Percentiles rank a stretch among this genome's conserved stretches.
Conservation (phyloP, 495 filamentous ascomycete species). For the Arthonia radiata region DNA sequence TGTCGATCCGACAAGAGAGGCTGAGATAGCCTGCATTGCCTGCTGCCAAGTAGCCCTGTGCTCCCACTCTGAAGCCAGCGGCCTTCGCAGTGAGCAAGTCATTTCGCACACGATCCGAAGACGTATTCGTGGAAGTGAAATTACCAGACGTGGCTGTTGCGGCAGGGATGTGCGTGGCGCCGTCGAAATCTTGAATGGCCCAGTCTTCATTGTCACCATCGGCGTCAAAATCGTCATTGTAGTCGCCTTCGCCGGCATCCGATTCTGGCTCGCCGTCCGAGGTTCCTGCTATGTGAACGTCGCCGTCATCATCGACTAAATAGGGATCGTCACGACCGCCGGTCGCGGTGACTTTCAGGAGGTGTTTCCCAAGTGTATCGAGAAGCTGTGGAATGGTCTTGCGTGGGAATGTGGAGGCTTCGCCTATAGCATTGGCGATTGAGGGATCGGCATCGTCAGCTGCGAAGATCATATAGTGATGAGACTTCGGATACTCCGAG, state of each 20-base stretch:
- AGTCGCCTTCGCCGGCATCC: not conserved
- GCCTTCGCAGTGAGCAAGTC: slow-evolving; percentile 37
- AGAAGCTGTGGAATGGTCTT: slow-evolving; percentile 13
- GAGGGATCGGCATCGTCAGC: slow-evolving; percentile 21
- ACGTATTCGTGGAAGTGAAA: slow-evolving; percentile 5
- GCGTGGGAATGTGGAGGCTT: slow-evolving; percentile 9
- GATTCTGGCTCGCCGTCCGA: not conserved
- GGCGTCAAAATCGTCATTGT: slow-evolving; percentile 1
- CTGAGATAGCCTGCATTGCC: slow-evolving; percentile 21
- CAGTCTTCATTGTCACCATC: slow-evolving; percentile 1
- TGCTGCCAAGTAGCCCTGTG: slow-evolving; percentile 24
- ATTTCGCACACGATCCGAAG: slow-evolving; percentile 23
- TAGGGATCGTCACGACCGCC: slow-evolving; percentile 4
- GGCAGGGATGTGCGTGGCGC: slow-evolving; percentile 4
- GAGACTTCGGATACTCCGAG: slow-evolving; percentile 36
- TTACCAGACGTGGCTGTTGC: slow-evolving; percentile 2
- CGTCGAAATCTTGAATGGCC: slow-evolving; percentile 3
- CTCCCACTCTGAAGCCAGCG: slow-evolving; percentile 55
- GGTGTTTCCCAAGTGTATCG: slow-evolving; percentile 16
- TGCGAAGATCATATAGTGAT: slow-evolving; percentile 35
- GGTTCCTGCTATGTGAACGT: too few species aligned
- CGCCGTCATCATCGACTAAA: too few species aligned
- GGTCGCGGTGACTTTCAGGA: slow-evolving; percentile 4
- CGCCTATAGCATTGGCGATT: slow-evolving; percentile 23
- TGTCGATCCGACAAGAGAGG: slow-evolving; percentile 38